Evolutionary conservation across 2,329 filamentous ascomycete genomes (phyloP).

Genomic region (Clarireedia hainanense): DNA sequence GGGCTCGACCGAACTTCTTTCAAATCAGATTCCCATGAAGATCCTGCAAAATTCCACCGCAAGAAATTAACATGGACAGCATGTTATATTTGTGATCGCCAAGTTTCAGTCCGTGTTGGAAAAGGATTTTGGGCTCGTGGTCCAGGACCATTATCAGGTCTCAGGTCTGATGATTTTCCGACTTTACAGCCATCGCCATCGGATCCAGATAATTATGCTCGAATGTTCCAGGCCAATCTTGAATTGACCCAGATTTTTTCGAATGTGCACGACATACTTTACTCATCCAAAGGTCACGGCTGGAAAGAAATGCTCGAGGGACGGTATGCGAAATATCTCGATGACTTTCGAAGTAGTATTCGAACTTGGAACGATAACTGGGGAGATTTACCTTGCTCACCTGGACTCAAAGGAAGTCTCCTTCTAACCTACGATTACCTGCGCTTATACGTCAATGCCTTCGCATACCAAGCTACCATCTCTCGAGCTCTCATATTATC

Average conservation of each 20-base stretch:
- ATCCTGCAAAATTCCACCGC: constrained; percentile 51
- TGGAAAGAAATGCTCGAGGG: constrained; percentile 64
- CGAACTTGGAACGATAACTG: constrained; percentile 64
- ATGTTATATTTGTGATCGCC: constrained; percentile 53
- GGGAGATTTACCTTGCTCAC: constrained; percentile 59
- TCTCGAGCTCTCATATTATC: constrained; percentile 36
- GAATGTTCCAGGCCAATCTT: constrained; percentile 62
- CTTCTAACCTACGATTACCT: constrained; percentile 67
- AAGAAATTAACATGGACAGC: constrained; percentile 62
- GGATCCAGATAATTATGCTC: constrained; percentile 58
- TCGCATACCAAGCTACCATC: constrained; percentile 65
- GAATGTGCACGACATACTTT: constrained; percentile 66
- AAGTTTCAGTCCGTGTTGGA: constrained; percentile 64
- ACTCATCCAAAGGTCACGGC: constrained; percentile 61
- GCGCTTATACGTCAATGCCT: constrained; percentile 66
- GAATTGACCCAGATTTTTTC: constrained; percentile 66
- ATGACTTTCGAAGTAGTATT: constrained; percentile 62
- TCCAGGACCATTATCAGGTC: constrained; percentile 58
- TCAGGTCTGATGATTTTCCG: constrained; percentile 33
- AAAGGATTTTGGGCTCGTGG: constrained; percentile 69
- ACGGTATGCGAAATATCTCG: constrained; percentile 67
- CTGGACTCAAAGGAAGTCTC: constrained; percentile 58
- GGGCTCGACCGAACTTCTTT: constrained; percentile 63
- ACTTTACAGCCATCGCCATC: constrained; percentile 50
- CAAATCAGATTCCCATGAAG: constrained; percentile 49